These are phyloP conservation scores for Hypoxylon rubiginosum DNA, from an alignment of 2,329 filamentous ascomycete species.

Conservation along the genomic window DNA sequence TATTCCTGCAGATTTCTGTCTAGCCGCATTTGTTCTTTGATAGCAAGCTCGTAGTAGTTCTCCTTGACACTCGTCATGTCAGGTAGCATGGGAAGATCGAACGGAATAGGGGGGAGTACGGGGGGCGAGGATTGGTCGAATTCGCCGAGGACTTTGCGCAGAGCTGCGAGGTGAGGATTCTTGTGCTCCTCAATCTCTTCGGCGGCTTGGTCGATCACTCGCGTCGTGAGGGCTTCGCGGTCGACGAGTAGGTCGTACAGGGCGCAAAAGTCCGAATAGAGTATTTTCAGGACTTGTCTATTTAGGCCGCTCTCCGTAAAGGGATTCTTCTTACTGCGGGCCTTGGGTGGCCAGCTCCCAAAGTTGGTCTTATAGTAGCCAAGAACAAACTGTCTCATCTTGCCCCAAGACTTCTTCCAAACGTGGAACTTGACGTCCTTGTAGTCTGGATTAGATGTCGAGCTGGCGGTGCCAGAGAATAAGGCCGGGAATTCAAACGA, in stretches of 20 bases:
- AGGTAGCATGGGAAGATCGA: slow-evolving; percentile 85
- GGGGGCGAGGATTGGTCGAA: slow-evolving; percentile 92
- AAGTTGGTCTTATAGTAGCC: slow-evolving; percentile 73
- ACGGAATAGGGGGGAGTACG: slow-evolving; percentile 90
- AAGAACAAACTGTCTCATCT: slow-evolving; percentile 80
- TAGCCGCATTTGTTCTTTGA: slow-evolving; percentile 81
- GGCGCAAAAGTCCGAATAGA: slow-evolving; percentile 88
- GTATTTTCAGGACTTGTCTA: slow-evolving; percentile 80
- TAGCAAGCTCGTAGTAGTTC: slow-evolving; percentile 73
- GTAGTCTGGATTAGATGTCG: slow-evolving; percentile 81
- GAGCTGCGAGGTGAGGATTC: slow-evolving; percentile 74
- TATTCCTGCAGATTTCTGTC: slow-evolving; percentile 81
- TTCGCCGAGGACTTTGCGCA: slow-evolving; percentile 85
- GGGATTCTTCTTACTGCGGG: slow-evolving; percentile 89
- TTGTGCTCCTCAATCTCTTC: slow-evolving; percentile 66
- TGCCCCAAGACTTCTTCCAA: slow-evolving; percentile 82
- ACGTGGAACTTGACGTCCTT: slow-evolving; percentile 84
- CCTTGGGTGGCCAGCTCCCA: slow-evolving; percentile 89
- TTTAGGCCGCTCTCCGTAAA: slow-evolving; percentile 90
- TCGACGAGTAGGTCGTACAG: slow-evolving; percentile 93
- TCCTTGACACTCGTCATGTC: slow-evolving; percentile 74
- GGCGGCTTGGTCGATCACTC: slow-evolving; percentile 77
- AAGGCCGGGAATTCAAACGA: slow-evolving; percentile 93
- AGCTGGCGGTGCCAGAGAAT: slow-evolving; percentile 89
- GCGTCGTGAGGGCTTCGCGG: slow-evolving; percentile 80